These are phyloP conservation scores for Phytopythium montanum DNA, from an alignment of 352 stramenopile species.

Conservation along the genomic window DNA sequence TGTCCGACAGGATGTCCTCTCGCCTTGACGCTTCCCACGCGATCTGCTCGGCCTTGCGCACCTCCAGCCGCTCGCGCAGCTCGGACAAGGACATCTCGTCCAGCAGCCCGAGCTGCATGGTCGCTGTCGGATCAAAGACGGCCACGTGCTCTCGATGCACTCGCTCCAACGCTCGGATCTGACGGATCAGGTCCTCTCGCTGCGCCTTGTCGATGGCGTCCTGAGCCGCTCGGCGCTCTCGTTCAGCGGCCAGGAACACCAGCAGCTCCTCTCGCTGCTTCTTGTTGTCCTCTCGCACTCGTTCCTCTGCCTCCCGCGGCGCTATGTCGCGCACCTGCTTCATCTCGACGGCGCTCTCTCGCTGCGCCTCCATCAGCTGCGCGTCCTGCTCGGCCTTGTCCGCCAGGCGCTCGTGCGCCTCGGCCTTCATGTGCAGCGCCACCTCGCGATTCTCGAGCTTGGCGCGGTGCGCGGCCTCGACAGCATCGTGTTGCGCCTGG, in stretches of 20 bases:
- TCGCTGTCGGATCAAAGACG: constrained; percentile 91
- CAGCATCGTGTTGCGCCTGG: constrained; percentile 76
- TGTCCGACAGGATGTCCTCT: constrained; percentile 63
- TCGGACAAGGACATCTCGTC: constrained; percentile 92
- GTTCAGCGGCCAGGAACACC: constrained; percentile 52
- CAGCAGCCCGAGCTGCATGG: constrained; percentile 78
- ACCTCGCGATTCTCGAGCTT: constrained; percentile 81
- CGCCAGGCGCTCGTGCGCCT: constrained; percentile 57
- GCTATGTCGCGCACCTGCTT: constrained; percentile 77
- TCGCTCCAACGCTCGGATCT: constrained; percentile 77
- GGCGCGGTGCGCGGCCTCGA: constrained; percentile 60
- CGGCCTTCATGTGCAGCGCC: constrained; percentile 72
- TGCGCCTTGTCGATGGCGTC: constrained; percentile 66
- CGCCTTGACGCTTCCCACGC: constrained; percentile 66
- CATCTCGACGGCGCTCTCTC: constrained; percentile 50
- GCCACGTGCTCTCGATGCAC: constrained; percentile 78
- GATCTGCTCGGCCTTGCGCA: constrained; percentile 68
- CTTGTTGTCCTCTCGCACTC: constrained; percentile 55
- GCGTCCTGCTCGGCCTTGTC: constrained; percentile 61
- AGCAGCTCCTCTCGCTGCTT: constrained; percentile 62
- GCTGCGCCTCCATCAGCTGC: constrained; percentile 50
- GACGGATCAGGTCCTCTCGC: constrained; percentile 82
- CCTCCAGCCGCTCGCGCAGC: constrained; percentile 73
- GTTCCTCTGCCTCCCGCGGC: constrained; percentile 70
- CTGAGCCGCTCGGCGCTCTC: constrained; percentile 51